These are phyloP conservation scores for Tulasnella calospora DNA, from an alignment of 768 basidiomycete species.

Conservation along the genomic window DNA sequence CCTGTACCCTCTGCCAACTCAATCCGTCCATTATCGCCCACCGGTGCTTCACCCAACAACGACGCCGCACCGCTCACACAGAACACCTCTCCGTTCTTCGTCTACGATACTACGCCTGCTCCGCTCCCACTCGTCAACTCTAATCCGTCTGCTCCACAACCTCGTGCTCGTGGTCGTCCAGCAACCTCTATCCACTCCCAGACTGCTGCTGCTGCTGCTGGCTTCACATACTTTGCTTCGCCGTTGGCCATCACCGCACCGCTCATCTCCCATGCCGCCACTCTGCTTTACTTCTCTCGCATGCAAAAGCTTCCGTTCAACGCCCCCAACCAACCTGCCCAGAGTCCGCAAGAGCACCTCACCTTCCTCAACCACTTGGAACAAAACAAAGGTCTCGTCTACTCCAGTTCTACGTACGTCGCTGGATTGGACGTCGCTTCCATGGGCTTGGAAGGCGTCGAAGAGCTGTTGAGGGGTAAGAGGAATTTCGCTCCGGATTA, in stretches of 20 bases:
- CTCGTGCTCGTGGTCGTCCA: neutral
- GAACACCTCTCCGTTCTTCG: constrained; percentile 15
- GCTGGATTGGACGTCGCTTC: neutral
- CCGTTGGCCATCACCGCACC: constrained; percentile 20
- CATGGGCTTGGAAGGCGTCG: constrained; percentile 6
- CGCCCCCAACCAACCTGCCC: neutral
- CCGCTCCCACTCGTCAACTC: constrained; percentile 4
- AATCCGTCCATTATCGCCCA: neutral
- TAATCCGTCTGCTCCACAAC: neutral
- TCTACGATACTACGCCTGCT: neutral
- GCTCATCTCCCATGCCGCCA: constrained; percentile 26
- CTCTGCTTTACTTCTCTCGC: constrained; percentile 23
- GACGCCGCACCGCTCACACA: neutral
- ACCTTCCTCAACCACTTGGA: neutral
- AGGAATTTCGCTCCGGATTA: neutral
- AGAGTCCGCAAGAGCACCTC: neutral
- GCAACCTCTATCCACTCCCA: neutral
- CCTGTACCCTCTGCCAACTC: neutral
- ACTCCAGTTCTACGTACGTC: neutral
- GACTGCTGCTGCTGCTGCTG: too few relatives aligned
- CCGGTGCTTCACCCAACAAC: neutral
- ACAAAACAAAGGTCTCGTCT: neutral
- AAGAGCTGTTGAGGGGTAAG: neutral
- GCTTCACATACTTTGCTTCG: constrained; percentile 16
- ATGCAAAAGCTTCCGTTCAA: constrained; percentile 17